Evolutionary conservation across 2,329 filamentous ascomycete species (phyloP), one percentile per base, ranked within the genome.

Genomic region (Harringtonia aguacate): DNA sequence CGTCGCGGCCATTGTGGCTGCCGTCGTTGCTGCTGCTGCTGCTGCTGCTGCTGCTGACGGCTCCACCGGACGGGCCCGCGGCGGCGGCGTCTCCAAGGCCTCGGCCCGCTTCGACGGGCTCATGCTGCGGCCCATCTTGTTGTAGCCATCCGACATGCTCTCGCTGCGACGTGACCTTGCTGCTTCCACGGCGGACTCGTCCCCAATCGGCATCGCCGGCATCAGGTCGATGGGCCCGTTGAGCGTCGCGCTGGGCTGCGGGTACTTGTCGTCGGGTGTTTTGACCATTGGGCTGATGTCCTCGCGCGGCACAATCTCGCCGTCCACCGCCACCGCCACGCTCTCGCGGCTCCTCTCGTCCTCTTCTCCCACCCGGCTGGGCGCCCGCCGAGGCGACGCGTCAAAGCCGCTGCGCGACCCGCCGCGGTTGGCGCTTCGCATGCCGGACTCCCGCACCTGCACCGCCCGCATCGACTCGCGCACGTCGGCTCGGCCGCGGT

Each of bases 391-490:
- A 4, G 84, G 79, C 1, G 81, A 79, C 22, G 89, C 85, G 2
- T 62, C 85, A 3, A 62, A 55, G 8, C 47, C 46, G 13, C 47
- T 29, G 41, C 55, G 44, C n/a, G 67, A 67, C 56, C 18, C n/a
- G 14, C 39, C 52, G 43, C 69, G 70, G 20, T 72, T 68, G 44
- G 65, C 73, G 47, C 74, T 70, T 8, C 67, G 64, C 36, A 69
- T 48, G 17, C 65, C 10, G n/a, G 17, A 61, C 46, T 77, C 73
- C 40, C 75, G 67, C 15, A 68, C 67, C 51, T 77, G 74, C 14
- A 79, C 73, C 9, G 75, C 75, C 18, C 75, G 86, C 70, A 95
- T 75, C 1, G 87, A 94, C 62, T 95, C 90, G 48, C 86, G 75
- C 17, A 83, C 78, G 61, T 94, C 87, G 30, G 67, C 70, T 47